Evolutionary conservation across 2,329 filamentous ascomycete genomes (phyloP), one percentile per base, ranked within the genome.

Genomic region (Ilyonectria destructans): DNA sequence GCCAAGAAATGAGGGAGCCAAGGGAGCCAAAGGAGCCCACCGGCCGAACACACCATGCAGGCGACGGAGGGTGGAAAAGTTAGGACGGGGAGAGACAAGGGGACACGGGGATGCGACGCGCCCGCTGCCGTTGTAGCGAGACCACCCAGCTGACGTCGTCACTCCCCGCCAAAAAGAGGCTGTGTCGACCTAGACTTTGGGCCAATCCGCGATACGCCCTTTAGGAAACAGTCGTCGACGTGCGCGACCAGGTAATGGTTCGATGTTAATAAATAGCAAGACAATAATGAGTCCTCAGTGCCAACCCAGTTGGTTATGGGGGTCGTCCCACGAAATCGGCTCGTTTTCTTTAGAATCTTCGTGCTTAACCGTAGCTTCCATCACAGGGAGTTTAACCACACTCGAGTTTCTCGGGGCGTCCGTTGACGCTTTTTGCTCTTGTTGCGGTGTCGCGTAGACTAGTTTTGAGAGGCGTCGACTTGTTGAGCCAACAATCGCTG

Each of bases 1-100:
- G 58, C 62, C 62, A 60, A 65, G 56, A 60, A 56, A 59, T 59
- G 37, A 60, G 49, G 37, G 45, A 56, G 62, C 49, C 57, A 57
- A 60, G 40, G 48, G 45, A 56, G 62, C 49, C 57, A 57, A 57
- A 19, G 21, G 49, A 57, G 43, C 23, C 46, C 56, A 48, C 40
- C 45, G 15, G 40, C 40, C 40, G n/a, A n/a, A 43, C 15, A 43
- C 15, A n/a, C 7, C 15, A n/a, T 43, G 15, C 40, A 43, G 40
- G 40, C 10, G 15, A 40, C 13, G 5, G 12, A 17, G 37, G 15
- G n/a, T 7, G n/a, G 40, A 43, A 43, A 43, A 7, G n/a, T 7
- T n/a, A 17, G n/a, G 19, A 43, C 40, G 17, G n/a, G 40, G 15
- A 43, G 40, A 35, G 19, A 21, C 49, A 6, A 9, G 29, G 49